Evolutionary conservation across 495 filamentous ascomycete genomes (phyloP).

Genomic region (Podospora conica): DNA sequence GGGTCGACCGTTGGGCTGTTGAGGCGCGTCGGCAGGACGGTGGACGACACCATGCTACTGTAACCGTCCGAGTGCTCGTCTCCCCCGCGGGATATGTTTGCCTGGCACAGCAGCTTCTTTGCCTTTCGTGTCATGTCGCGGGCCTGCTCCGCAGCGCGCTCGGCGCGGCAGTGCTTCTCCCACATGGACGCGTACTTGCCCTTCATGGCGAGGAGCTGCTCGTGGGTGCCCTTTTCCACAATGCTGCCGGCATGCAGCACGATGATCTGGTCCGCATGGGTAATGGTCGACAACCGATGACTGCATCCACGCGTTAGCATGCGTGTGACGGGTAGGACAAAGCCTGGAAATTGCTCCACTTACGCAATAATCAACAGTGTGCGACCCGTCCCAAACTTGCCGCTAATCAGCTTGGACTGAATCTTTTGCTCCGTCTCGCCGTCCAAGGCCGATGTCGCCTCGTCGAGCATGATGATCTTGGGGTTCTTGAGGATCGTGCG

Average conservation of each 20-base stretch:
- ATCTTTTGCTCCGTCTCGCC: constrained; percentile 96
- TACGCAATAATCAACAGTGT: constrained; percentile 66
- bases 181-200: constrained; percentile 91
- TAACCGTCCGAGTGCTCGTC: constrained; percentile 26
- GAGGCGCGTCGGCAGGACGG: constrained; percentile 22
- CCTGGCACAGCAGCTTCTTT: constrained; percentile 45
- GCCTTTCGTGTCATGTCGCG: constrained; percentile 50
- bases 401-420: constrained; percentile 74
- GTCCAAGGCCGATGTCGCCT: constrained; percentile 92
- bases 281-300: constrained; percentile 92
- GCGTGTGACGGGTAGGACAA: not conserved
- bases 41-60: constrained; percentile 29
- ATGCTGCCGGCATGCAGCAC: constrained; percentile 84
- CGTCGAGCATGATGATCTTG: constrained; percentile 91
- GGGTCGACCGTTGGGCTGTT: constrained; percentile 12
- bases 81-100: constrained; percentile 31
- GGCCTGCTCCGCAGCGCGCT: constrained; percentile 73
- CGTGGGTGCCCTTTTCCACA: constrained; percentile 78
- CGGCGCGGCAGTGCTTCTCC: constrained; percentile 88
- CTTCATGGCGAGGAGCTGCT: constrained; percentile 68
- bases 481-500: constrained; percentile 95
- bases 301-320: constrained; percentile 23
- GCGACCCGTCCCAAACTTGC: constrained; percentile 69
- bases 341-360: constrained; percentile 17
- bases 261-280: constrained; percentile 87